Evolutionary conservation across 73 alveolate genomes (phyloP), one percentile per base, ranked within the genome.

Genomic region (Paramecium sexaurelia): DNA sequence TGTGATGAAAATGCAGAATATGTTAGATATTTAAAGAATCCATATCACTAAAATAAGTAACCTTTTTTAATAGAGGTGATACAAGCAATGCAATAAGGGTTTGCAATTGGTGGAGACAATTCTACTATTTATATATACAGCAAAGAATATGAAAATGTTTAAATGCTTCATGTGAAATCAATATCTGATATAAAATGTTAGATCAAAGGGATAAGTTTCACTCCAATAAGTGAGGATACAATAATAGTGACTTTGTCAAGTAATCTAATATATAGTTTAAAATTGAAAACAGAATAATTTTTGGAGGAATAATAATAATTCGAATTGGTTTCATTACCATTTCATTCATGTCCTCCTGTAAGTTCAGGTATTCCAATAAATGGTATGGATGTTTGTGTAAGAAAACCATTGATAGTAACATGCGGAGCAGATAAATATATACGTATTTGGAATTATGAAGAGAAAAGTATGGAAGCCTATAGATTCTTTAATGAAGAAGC

Each of bases 401-500:
- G 99, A 91, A 99, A 99, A 95, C 99, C 99, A 2, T 92, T 98
- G 61, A 96, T 98, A 29, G 99, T 97, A 66, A 98, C 99, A 33
- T 99, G 99, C 91, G 97, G 99, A 55, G 92, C 94, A 29, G 99
- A 99, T 94, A 98, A 98, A 91, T 95, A 99, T 33, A 99, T 99
- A 10, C 91, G 99, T 24, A 97, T 99, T 11, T 99, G 99, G 99
- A 98, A 99, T 95, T 99, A 97, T 84, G 96, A 93, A 86, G 96
- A 96, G 92, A 95, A 96, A 93, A 94, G 94, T 61, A 99, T 98
- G 68, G 99, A 98, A 93, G 97, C 97, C 47, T 91, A 95, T 84
- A 95, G 95, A 92, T 75, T 89, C 47, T 98, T 98, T 94, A 96
- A 95, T 55, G 99, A 97, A 92, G 99, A 95, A 91, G 99, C 98